Conservation (phyloP, 495 filamentous ascomycete genomes). For the Hapsidospora chrysogenum region DNA sequence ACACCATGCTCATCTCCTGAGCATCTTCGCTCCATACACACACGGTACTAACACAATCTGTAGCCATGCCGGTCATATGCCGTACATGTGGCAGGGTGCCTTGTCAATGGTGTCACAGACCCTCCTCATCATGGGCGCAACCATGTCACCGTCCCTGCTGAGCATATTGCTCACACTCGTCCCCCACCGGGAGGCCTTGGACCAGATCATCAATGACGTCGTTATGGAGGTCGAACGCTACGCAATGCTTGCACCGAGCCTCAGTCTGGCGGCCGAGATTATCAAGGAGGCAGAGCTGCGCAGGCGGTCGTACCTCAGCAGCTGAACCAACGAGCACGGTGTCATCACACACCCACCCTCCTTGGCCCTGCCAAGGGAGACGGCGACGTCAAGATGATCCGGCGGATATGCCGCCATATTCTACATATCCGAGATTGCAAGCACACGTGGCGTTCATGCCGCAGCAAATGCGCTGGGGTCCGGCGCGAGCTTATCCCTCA, state of each 20-base stretch:
- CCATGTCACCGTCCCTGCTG: conserved; percentile 59
- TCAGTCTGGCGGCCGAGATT: conserved; percentile 57
- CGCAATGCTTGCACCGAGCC: conserved; percentile 56
- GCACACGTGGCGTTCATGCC: no score
- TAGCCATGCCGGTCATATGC: conserved; percentile 68
- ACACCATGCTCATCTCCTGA: no score
- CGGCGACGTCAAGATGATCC: no score
- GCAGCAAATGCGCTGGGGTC: no score
- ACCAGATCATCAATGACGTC: conserved; percentile 59
- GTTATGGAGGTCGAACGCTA: conserved; percentile 57
- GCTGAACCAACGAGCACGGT: no score
- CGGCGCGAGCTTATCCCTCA: no score
- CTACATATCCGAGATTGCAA: no score
- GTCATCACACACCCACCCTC: no score
- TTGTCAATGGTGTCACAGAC: conserved; percentile 69
- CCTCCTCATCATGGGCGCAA: conserved; percentile 66
- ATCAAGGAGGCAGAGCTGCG: conserved; percentile 62
- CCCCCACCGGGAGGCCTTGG: conserved; percentile 38
- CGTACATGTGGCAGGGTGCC: conserved; percentile 77
- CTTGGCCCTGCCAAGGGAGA: no score
- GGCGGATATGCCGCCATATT: no score
- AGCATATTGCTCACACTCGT: conserved; percentile 44
- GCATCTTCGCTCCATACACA: no score
- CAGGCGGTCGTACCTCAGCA: conserved; percentile 34
- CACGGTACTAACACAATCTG: conserved; percentile 7